Base-by-base conservation (phyloP, 345 rosid genomes). In the Populus pruinosa region DNA sequence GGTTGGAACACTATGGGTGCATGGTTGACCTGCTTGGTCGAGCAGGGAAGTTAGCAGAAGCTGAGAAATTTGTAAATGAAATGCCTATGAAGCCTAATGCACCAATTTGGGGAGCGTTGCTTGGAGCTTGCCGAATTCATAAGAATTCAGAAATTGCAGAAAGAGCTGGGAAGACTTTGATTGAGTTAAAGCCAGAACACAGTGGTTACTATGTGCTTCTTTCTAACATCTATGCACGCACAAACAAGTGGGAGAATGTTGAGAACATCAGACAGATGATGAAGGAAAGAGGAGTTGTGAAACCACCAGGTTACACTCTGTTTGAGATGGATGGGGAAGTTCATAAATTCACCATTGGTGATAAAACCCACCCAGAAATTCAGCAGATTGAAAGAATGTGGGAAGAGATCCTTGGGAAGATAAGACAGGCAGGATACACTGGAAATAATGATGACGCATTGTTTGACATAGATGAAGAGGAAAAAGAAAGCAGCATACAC, bases 1-100 rank as follows among this genome's bases (percentile, higher is more conserved):
- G 93, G 79, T 70, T 89, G 64, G 97, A 93, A 82, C 96, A 93
- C 73, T 91, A 91, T 67, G 97, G 96, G 55, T 93, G 97, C 78
- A 80, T 91, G 49, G 96, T 91, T 50, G 97, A 91, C 70, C 81
- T 93, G 83, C 83, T 93, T 14, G 93, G 96, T 62, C 91, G 94
- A 38, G 94, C 96, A 55, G 96, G 97, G 55, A 89, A 81, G 73
- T 43, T 93, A 76, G 77, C 63, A 21, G 90, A 91, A 83, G 94
- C 97, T 7, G 91, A 93, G 81, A 86, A 83, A 76, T 90, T 92
- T 67, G 75, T 91, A 4, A 47, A 76, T 6, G 77, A 89, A 62
- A 90, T 93, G 94, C 96, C 92, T 0, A 73, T 89, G 76, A 86
- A 90, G 84, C 90, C 94, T 9, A 93, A 84, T 71, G 91, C 90